These are phyloP conservation scores for Pouteria glomerata DNA, from an alignment of 148 eudicot genomes.

Conservation along the genomic window DNA sequence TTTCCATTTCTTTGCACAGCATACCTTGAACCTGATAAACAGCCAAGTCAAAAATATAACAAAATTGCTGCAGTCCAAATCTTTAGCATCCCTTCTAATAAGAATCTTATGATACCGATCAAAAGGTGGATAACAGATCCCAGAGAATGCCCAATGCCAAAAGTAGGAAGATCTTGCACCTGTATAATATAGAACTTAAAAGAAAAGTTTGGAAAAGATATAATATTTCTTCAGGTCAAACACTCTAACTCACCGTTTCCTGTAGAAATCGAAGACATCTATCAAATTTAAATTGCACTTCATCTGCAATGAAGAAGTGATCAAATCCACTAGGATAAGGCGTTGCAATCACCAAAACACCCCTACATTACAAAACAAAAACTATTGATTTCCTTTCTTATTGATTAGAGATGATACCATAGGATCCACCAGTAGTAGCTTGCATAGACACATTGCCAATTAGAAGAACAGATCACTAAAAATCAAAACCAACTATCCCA, in stretches of 20 bases:
- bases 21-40: constrained; percentile 80
- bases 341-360: constrained; percentile 87
- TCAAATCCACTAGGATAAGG: constrained; percentile 98
- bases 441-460: not conserved
- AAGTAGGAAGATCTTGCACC: constrained; percentile 76
- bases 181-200: constrained; percentile 16
- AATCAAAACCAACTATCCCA: not conserved
- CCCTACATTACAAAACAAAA: constrained; percentile 45
- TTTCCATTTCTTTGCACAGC: constrained; percentile 83
- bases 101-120: constrained; percentile 47
- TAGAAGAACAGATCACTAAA: not conserved
- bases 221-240: constrained; percentile 2
- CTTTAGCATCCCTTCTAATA: not conserved
- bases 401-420: not conserved
- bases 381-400: not conserved
- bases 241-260: constrained; percentile 51
- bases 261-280: constrained; percentile 68
- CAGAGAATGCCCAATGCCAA: constrained; percentile 93
- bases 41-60: constrained; percentile 14
- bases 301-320: constrained; percentile 94
- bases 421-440: constrained; percentile 1
- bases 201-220: constrained; percentile 4
- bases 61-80: constrained; percentile 8
- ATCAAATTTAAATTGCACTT: constrained; percentile 90
- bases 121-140: constrained; percentile 93